Conservation (phyloP, 164 flowering plant genomes). For the Chimonanthus salicifolius region DNA sequence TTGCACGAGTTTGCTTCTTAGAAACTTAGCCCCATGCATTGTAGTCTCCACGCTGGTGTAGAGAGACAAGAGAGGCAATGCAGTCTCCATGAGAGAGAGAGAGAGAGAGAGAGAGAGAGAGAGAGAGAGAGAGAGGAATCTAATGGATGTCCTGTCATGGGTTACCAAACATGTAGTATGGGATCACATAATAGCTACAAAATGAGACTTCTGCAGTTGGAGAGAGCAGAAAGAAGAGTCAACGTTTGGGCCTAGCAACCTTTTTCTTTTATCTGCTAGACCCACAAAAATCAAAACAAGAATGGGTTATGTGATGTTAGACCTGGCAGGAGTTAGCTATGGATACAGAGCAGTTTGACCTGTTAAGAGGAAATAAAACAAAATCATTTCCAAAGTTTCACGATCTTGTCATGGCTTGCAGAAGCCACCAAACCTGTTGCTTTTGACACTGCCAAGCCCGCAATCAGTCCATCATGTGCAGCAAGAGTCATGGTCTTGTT, state of each 20-base stretch:
- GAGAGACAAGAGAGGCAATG: too few species aligned
- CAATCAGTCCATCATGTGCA: conserved; percentile 60
- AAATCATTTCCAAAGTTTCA: conserved; percentile 71
- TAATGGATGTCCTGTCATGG: not conserved
- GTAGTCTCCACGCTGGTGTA: too few species aligned
- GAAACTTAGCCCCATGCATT: too few species aligned
- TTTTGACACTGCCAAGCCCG: conserved; percentile 56
- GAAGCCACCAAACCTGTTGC: conserved; percentile 64
- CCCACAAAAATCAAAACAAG: conserved; percentile 9
- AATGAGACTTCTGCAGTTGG: conserved; percentile 1
- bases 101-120: not conserved
- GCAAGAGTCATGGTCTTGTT: conserved; percentile 67
- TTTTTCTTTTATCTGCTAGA: conserved; percentile 4
- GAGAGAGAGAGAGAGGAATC: not conserved
- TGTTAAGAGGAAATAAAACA: not conserved
- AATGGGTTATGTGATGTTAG: conserved; percentile 6
- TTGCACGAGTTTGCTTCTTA: too few species aligned
- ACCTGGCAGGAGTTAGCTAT: not conserved
- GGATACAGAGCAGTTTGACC: conserved; percentile 6
- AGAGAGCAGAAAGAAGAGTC: conserved; percentile 1
- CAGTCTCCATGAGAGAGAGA: too few species aligned
- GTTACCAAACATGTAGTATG: not conserved
- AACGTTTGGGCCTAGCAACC: conserved; percentile 6
- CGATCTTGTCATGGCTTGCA: conserved; percentile 65
- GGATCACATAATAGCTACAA: not conserved